Evolutionary conservation across 148 eudicot genomes (phyloP).

Genomic region (Cornus florida): DNA sequence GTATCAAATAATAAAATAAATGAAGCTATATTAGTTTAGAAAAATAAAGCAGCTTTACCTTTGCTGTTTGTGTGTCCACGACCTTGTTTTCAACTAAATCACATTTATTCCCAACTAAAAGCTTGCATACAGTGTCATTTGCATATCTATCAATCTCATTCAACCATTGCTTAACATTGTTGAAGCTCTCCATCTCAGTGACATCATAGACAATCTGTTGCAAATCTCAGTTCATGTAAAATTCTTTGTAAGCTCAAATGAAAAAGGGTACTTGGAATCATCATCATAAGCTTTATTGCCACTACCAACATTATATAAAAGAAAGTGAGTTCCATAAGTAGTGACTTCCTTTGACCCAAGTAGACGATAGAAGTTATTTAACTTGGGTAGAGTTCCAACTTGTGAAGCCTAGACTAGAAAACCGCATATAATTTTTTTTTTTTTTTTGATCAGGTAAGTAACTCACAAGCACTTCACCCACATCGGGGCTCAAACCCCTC

Average conservation of each 20-base stretch:
- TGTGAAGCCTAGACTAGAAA: no score
- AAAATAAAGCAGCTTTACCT: conserved; percentile 38
- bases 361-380: no score
- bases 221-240: conserved; percentile 21
- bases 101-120: conserved; percentile 92
- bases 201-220: conserved; percentile 90
- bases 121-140: conserved; percentile 88
- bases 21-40: not conserved
- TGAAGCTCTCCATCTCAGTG: conserved; percentile 98
- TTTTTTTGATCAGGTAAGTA: no score
- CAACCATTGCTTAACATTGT: conserved; percentile 97
- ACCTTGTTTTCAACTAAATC: conserved; percentile 89
- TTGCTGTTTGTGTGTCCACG: conserved; percentile 72
- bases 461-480: no score
- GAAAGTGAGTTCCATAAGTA: no score
- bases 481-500: no score
- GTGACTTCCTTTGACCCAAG: no score
- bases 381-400: no score
- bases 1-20: not conserved
- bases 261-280: not conserved
- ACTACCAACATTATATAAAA: no score
- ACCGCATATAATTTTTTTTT: no score
- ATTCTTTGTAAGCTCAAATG: not conserved
- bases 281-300: no score
- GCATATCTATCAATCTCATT: conserved; percentile 94